Percentiles rank a stretch among this genome's conserved stretches.
Evolutionary conservation across 1,284 basidiomycete species (phyloP).

Genomic region (Farysia itapuensis): DNA sequence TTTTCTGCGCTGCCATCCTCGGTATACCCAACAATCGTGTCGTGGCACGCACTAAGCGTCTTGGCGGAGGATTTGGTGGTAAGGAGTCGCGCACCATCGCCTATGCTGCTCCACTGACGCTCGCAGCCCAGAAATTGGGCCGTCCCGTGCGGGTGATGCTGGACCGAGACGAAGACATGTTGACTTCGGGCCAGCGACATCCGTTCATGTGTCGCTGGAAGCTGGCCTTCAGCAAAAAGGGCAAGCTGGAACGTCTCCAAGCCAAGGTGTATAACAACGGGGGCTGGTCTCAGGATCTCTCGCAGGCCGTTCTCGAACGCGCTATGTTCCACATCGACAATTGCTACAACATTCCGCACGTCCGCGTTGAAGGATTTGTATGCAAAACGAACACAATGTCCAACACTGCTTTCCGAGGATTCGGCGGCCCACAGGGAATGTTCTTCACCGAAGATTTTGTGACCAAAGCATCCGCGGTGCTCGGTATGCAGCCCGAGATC

Average conservation of each 20-base stretch:
- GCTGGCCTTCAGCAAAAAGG: constrained; percentile 56
- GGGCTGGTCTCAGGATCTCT: constrained; percentile 59
- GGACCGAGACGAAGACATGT: constrained; percentile 61
- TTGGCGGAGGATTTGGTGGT: constrained; percentile 61
- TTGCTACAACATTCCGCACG: constrained; percentile 52
- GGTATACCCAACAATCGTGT: constrained; percentile 59
- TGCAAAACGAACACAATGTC: constrained; percentile 61
- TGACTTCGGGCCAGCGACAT: constrained; percentile 59
- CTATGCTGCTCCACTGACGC: constrained; percentile 41
- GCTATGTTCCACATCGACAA: constrained; percentile 60
- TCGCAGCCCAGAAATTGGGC: constrained; percentile 56
- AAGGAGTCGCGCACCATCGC: constrained; percentile 54
- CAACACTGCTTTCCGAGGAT: constrained; percentile 61
- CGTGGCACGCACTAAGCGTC: constrained; percentile 53
- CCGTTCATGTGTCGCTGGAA: constrained; percentile 59
- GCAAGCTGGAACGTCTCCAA: constrained; percentile 56
- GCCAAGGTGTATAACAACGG: constrained; percentile 60
- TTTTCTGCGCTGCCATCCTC: constrained; percentile 56
- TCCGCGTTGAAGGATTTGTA: constrained; percentile 55
- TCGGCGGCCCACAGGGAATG: constrained; percentile 61
- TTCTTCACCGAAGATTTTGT: constrained; percentile 58
- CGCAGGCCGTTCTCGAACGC: constrained; percentile 59
- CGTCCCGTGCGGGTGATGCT: constrained; percentile 59
- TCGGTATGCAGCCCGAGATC: constrained; percentile 56
- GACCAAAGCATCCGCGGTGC: constrained; percentile 52